phyloP scores from a whole-genome alignment of 2,329 filamentous ascomycete species.

The Colletotrichum agaves region DNA sequence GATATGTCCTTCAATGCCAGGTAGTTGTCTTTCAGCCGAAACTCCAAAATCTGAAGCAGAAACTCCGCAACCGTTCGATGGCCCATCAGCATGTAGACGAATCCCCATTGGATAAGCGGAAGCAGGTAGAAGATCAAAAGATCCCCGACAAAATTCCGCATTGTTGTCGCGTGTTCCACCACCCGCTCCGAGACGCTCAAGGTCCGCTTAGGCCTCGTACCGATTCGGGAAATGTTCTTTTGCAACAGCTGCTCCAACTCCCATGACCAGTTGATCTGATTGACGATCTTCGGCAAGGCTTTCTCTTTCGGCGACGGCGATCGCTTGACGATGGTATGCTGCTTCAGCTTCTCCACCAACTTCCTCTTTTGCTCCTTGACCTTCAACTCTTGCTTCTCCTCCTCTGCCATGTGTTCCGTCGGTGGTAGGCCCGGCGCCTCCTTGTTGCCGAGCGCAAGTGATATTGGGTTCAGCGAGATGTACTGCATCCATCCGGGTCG shows the following conservation, averaged over 20 bases:
- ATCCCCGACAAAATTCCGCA: conserved; percentile 82
- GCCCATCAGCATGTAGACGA: conserved; percentile 81
- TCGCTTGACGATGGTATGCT: conserved; percentile 86
- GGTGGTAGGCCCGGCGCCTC: conserved; percentile 46
- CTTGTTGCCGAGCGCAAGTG: conserved; percentile 85
- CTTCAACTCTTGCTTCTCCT: conserved; percentile 71
- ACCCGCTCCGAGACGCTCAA: conserved; percentile 95
- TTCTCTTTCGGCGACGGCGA: conserved; percentile 83
- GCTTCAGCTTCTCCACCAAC: conserved; percentile 85
- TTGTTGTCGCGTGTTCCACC: conserved; percentile 89
- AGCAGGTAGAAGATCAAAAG: conserved; percentile 80
- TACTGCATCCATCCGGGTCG: conserved; percentile 94
- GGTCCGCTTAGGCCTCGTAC: conserved; percentile 81
- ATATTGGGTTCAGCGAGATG: conserved; percentile 89
- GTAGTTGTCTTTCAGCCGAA: conserved; percentile 79
- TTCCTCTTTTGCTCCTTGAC: conserved; percentile 69
- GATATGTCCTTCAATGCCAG: conserved; percentile 95
- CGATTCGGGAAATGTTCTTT: conserved; percentile 88
- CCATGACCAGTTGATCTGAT: conserved; percentile 95
- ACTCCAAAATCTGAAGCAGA: conserved; percentile 83
- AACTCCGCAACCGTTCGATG: conserved; percentile 86
- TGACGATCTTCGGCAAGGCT: conserved; percentile 82
- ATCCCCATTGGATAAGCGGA: conserved; percentile 77
- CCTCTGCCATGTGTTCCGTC: conserved; percentile 71
- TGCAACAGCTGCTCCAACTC: conserved; percentile 88